Base-by-base conservation (phyloP, 768 basidiomycete species). In the Calocybe gangraenosa region DNA sequence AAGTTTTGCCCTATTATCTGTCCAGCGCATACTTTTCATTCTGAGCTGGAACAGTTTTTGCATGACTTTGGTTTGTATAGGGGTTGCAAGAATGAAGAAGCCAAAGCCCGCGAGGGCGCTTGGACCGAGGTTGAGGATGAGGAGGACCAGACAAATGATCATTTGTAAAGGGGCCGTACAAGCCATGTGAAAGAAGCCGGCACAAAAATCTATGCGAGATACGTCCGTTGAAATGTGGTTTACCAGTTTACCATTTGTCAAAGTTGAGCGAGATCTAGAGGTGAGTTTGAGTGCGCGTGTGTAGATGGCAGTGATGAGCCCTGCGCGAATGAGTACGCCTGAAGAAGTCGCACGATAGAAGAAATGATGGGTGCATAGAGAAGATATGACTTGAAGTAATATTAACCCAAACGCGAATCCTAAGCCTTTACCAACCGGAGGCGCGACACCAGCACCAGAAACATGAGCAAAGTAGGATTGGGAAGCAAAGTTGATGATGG, bases 221-320 rank as follows among this genome's bases (percentile, higher is more conserved):
- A 94, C 82, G 59, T 93, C 92, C 1, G 88, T 91, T 4, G 89
- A 92, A 49, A 98, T 94, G 66, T 95, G 92, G 53, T 92, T 94
- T 51, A 96, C 85, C 9, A 96, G 76, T 59, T 87, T 87, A 17
- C 92, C 94, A 56, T 91, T 96, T 1, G 88, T 81, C 34, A 94
- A 74, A 7, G 78, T 82, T 1, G 82, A 81, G 6, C 94, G 79
- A 5, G 91, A 81, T 33, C 89, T 83, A 14, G 87, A 78, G 2
- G 87, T 86, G 23, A 97, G 74, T 20, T 70, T 75, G 18, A 96
- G 71, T 1, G 86, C 83, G 34, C 85, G 82, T 20, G 79, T 74
- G 64, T 92, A 96, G 30, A 96, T 84, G 1, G 88, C 83, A 1
- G 88, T 84, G 54, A 96, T 95, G 36, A 96, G 74, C 1, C 91